Percentiles rank a stretch among this genome's conserved stretches.
phyloP scores from a whole-genome alignment of 2,329 filamentous ascomycete species.

The Ascochyta viciae-villosae region DNA sequence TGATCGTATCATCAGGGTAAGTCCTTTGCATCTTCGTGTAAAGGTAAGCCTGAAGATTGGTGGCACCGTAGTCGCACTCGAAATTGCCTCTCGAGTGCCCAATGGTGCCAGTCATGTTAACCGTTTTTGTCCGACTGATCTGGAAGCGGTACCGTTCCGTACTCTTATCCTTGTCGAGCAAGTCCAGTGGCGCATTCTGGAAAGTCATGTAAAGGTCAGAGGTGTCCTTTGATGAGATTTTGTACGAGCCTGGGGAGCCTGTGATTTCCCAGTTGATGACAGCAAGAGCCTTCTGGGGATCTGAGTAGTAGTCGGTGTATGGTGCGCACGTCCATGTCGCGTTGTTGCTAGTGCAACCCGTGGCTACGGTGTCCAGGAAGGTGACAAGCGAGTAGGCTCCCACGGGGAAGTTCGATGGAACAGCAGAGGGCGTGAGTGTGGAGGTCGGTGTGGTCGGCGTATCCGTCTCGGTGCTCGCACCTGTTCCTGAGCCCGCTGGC shows the following conservation, averaged over 20 bases:
- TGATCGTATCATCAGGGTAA: slow-evolving; percentile 44
- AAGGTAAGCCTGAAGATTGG: slow-evolving; percentile 63
- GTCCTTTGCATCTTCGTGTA: slow-evolving; percentile 63
- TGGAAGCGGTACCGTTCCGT: slow-evolving; percentile 67
- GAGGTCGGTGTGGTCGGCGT: slow-evolving; percentile 23
- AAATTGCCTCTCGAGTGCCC: slow-evolving; percentile 55
- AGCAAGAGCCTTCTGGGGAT: slow-evolving; percentile 52
- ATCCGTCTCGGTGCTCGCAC: slow-evolving; percentile 13
- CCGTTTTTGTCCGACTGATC: slow-evolving; percentile 60
- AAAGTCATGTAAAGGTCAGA: slow-evolving; percentile 66
- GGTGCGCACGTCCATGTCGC: slow-evolving; percentile 70
- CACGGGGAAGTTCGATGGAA: slow-evolving; percentile 60
- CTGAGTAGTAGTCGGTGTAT: slow-evolving; percentile 57
- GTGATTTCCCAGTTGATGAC: slow-evolving; percentile 70
- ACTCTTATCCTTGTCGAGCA: slow-evolving; percentile 56
- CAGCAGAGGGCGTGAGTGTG: slow-evolving; percentile 23
- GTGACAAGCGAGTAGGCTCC: slow-evolving; percentile 69
- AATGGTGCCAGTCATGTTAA: slow-evolving; percentile 57
- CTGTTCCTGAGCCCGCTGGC: slow-evolving; percentile 9
- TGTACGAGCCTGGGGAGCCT: slow-evolving; percentile 51
- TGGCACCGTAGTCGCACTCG: slow-evolving; percentile 66
- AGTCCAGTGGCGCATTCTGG: slow-evolving; percentile 57
- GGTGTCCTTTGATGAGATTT: slow-evolving; percentile 61
- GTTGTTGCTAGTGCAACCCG: slow-evolving; percentile 65
- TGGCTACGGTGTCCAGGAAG: slow-evolving; percentile 60